Evolutionary conservation across 1,284 basidiomycete species (phyloP).

Genomic region (Mycena sp.): DNA sequence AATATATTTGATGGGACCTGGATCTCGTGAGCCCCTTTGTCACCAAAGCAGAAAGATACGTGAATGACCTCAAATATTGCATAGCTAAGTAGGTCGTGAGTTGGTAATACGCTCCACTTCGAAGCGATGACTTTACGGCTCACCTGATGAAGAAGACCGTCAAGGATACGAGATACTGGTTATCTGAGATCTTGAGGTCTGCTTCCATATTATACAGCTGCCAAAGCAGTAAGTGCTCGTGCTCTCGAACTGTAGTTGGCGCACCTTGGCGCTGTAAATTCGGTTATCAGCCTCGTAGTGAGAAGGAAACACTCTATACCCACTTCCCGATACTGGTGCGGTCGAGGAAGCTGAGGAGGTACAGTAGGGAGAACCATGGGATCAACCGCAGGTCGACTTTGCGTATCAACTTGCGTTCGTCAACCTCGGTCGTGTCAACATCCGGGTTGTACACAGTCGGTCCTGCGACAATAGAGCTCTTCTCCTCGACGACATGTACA

Average conservation of each 20-base stretch:
- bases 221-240: constrained; percentile 18
- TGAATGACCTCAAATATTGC: constrained; percentile 53
- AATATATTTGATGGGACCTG: constrained; percentile 78
- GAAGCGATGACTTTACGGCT: constrained; percentile 5
- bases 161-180: constrained; percentile 62
- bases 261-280: constrained; percentile 71
- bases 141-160: constrained; percentile 65
- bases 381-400: constrained; percentile 62
- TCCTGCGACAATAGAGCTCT: constrained; percentile 7
- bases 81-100: constrained; percentile 32
- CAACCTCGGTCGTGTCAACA: constrained; percentile 49
- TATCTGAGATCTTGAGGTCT: constrained; percentile 58
- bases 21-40: constrained; percentile 51
- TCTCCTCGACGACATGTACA: constrained; percentile 24
- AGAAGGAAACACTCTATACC: background rate
- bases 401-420: constrained; percentile 58
- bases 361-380: constrained; percentile 67
- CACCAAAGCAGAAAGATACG: background rate
- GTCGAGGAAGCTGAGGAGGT: constrained; percentile 71
- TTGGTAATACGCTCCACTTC: background rate
- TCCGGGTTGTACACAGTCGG: constrained; percentile 18
- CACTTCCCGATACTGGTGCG: constrained; percentile 54
- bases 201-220: constrained; percentile 58
- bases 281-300: background rate
- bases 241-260: constrained; percentile 35